phyloP scores from a whole-genome alignment of 2,329 filamentous ascomycete genomes.

The Albifimbria verrucaria region DNA sequence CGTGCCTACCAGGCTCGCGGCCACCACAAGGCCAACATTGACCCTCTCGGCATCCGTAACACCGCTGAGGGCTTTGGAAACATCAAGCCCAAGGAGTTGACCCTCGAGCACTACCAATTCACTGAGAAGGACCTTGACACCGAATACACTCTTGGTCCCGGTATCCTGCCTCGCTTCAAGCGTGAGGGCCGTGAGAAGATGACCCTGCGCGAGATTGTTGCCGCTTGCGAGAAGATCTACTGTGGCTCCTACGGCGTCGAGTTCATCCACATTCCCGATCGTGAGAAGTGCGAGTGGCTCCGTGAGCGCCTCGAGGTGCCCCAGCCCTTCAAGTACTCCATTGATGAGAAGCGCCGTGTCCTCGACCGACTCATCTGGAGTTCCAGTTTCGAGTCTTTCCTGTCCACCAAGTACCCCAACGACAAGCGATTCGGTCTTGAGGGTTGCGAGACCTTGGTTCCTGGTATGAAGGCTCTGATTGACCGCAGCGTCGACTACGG shows the following conservation, averaged over 20 bases:
- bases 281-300: slow-evolving; percentile 98
- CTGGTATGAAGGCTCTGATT: slow-evolving; percentile 98
- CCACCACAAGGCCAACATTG: slow-evolving; percentile 97
- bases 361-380: slow-evolving; percentile 98
- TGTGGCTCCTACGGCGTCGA: slow-evolving; percentile 96
- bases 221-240: slow-evolving; percentile 91
- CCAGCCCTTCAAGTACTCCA: slow-evolving; percentile 92
- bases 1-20: slow-evolving; percentile 97
- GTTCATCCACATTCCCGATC: slow-evolving; percentile 98
- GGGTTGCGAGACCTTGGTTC: slow-evolving; percentile 93
- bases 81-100: slow-evolving; percentile 85
- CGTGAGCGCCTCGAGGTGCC: slow-evolving; percentile 93
- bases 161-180: slow-evolving; percentile 92
- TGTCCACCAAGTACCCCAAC: slow-evolving; percentile 97
- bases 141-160: slow-evolving; percentile 88
- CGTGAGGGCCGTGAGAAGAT: slow-evolving; percentile 88
- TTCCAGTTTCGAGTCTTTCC: slow-evolving; percentile 93
- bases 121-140: slow-evolving; percentile 89
- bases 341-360: slow-evolving; percentile 97
- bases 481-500: slow-evolving; percentile 98
- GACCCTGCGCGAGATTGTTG: slow-evolving; percentile 92
- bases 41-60: slow-evolving; percentile 89
- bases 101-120: slow-evolving; percentile 92
- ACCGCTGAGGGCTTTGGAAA: slow-evolving; percentile 73
- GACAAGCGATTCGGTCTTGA: slow-evolving; percentile 99